Conservation (phyloP, 306 rosid genomes). For the Begonia masoniana region DNA sequence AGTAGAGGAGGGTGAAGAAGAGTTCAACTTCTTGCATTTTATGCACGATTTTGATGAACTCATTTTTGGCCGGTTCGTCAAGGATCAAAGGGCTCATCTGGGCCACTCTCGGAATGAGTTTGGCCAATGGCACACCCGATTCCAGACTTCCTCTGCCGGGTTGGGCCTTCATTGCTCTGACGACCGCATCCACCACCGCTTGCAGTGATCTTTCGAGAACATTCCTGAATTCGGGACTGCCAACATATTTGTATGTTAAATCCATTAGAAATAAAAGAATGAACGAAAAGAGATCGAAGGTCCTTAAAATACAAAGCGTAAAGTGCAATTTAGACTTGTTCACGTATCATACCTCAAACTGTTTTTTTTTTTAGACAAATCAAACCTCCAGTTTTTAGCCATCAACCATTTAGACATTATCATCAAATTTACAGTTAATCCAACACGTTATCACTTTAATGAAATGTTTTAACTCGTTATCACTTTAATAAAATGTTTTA, state of each 20-base stretch:
- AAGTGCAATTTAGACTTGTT: too few species aligned
- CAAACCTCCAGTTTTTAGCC: too few species aligned
- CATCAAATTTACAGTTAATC: too few species aligned
- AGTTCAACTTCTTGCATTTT: constrained; percentile 60
- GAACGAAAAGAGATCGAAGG: too few species aligned
- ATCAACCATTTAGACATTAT: too few species aligned
- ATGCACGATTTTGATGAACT: constrained; percentile 46
- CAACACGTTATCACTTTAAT: too few species aligned
- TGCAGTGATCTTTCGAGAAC: constrained; percentile 44
- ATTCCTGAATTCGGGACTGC: constrained; percentile 63
- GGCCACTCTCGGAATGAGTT: constrained; percentile 61
- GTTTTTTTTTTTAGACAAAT: too few species aligned
- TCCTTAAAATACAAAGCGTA: too few species aligned
- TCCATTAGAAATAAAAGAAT: too few species aligned
- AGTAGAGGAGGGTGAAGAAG: constrained; percentile 76
- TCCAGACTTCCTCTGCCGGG: constrained; percentile 38
- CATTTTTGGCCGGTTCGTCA: constrained; percentile 55
- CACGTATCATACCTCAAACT: too few species aligned
- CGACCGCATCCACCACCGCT: constrained; percentile 40
- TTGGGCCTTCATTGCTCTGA: constrained; percentile 41
- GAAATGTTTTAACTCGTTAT: too few species aligned
- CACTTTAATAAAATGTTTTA: too few species aligned
- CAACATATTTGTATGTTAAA: neutral
- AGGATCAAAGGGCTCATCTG: constrained; percentile 61
- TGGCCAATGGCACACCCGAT: constrained; percentile 55